phyloP scores from a whole-genome alignment of 2,329 filamentous ascomycete species.

The Blumeriella jaapii region DNA sequence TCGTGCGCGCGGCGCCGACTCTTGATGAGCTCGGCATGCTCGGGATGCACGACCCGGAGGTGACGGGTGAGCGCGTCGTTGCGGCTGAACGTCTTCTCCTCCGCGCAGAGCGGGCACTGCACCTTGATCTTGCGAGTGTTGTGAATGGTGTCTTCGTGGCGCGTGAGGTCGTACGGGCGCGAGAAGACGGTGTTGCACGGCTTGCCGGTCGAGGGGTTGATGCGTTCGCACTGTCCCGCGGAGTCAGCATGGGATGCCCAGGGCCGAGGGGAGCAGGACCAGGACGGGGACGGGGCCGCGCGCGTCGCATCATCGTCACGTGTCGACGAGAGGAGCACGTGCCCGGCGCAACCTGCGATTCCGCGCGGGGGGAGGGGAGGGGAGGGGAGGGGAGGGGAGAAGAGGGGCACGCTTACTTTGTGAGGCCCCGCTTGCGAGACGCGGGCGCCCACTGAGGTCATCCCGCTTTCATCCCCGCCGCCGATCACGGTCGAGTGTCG shows the following conservation, averaged over 20 bases:
- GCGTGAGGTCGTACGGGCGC: conserved; percentile 86
- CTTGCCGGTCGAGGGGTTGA: conserved; percentile 91
- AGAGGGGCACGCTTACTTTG: conserved; percentile 32
- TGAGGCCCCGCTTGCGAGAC: conserved; percentile 91
- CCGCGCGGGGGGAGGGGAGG: too few relatives aligned
- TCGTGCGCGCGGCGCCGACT: conserved; percentile 26
- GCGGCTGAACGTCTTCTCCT: conserved; percentile 94
- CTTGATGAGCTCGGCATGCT: conserved; percentile 71
- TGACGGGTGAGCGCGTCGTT: conserved; percentile 91
- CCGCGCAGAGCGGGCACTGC: conserved; percentile 80
- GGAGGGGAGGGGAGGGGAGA: neutral
- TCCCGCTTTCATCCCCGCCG: conserved; percentile 27
- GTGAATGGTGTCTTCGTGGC: conserved; percentile 96
- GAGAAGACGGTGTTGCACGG: conserved; percentile 92
- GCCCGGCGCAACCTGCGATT: too few relatives aligned
- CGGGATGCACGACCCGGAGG: conserved; percentile 87
- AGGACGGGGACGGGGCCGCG: too few relatives aligned
- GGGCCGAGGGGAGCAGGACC: neutral
- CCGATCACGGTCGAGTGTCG: conserved; percentile 52
- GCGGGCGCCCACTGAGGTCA: conserved; percentile 44
- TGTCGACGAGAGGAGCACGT: too few relatives aligned
- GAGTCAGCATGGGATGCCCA: neutral
- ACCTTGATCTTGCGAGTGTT: conserved; percentile 92
- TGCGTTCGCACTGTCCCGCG: conserved; percentile 54
- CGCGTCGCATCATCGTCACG: neutral